phyloP scores from a whole-genome alignment of 352 stramenopile genomes.

The Aphanomyces stellatus region DNA sequence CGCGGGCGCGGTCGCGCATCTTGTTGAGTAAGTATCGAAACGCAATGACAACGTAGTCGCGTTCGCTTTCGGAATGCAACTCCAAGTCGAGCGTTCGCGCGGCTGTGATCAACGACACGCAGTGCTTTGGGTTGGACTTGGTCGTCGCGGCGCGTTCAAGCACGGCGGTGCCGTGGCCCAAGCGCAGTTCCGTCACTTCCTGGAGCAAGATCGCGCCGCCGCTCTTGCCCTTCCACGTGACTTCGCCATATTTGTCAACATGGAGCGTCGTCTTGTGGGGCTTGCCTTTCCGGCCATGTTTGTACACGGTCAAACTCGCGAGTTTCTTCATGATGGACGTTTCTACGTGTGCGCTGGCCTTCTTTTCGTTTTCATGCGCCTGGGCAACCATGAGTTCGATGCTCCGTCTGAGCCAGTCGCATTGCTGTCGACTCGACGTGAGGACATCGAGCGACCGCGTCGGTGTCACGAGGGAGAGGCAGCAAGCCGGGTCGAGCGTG shows the following conservation, averaged over 20 bases:
- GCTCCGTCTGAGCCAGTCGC: conserved; percentile 71
- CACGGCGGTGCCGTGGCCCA: conserved; percentile 52
- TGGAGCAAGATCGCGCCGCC: conserved; percentile 68
- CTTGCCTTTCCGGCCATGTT: conserved; percentile 62
- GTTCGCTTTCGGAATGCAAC: conserved; percentile 52
- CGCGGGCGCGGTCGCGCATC: conserved; percentile 70
- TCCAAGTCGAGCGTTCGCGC: conserved; percentile 69
- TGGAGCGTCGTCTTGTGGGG: conserved; percentile 79
- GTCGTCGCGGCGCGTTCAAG: conserved; percentile 37
- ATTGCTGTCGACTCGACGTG: conserved; percentile 49
- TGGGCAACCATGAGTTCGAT: conserved; percentile 61
- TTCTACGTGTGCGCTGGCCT: conserved; percentile 69
- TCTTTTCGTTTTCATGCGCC: conserved; percentile 60
- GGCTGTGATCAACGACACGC: conserved; percentile 63
- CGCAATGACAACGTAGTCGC: conserved; percentile 82
- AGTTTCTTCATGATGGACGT: conserved; percentile 81
- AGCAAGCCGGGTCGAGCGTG: conserved; percentile 53
- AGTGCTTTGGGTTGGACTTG: conserved; percentile 25
- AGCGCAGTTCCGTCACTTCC: conserved; percentile 49
- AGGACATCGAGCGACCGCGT: conserved; percentile 73
- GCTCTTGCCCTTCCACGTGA: conserved; percentile 73
- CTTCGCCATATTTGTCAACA: conserved; percentile 73
- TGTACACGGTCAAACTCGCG: conserved; percentile 58
- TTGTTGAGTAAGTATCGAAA: conserved; percentile 70
- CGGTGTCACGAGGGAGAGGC: conserved; percentile 61